Conservation (phyloP, 2,329 filamentous ascomycete genomes). For the Claviceps arundinis region DNA sequence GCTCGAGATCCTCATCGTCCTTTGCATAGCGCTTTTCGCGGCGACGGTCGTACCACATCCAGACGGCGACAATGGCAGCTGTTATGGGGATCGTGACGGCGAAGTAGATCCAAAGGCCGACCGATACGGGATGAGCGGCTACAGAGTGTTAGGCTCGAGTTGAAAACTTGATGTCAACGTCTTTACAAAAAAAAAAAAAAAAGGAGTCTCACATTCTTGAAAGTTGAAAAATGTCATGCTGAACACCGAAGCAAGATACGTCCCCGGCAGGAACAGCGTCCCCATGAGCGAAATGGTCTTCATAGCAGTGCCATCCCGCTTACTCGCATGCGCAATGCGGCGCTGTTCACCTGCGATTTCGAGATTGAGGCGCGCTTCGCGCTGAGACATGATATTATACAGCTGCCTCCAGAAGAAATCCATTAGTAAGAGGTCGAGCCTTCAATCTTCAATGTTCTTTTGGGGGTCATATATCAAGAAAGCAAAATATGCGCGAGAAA, state of each 20-base stretch:
- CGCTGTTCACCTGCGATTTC: slow-evolving; percentile 49
- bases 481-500: neutral
- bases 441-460: too few relatives aligned
- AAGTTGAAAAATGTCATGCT: slow-evolving; percentile 57
- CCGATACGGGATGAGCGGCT: slow-evolving; percentile 30
- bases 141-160: neutral
- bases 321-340: slow-evolving; percentile 44
- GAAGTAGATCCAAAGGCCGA: slow-evolving; percentile 50
- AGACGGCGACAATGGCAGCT: slow-evolving; percentile 37
- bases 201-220: slow-evolving; percentile 24
- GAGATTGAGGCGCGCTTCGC: slow-evolving; percentile 50
- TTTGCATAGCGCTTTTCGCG: slow-evolving; percentile 33
- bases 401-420: slow-evolving; percentile 24
- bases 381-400: slow-evolving; percentile 54
- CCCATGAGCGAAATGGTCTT: slow-evolving; percentile 52
- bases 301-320: slow-evolving; percentile 50
- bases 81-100: slow-evolving; percentile 47
- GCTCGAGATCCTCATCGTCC: slow-evolving; percentile 40
- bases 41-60: slow-evolving; percentile 39
- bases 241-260: slow-evolving; percentile 49
- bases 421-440: too few relatives aligned
- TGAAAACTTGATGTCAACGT: slow-evolving; percentile 1
- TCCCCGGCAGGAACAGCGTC: slow-evolving; percentile 49
- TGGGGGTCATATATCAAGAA: too few relatives aligned
- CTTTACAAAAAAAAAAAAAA: neutral